Evolutionary conservation across 1,284 basidiomycete genomes (phyloP), one percentile per base, ranked within the genome.

Genomic region (Trichosporon inkin): DNA sequence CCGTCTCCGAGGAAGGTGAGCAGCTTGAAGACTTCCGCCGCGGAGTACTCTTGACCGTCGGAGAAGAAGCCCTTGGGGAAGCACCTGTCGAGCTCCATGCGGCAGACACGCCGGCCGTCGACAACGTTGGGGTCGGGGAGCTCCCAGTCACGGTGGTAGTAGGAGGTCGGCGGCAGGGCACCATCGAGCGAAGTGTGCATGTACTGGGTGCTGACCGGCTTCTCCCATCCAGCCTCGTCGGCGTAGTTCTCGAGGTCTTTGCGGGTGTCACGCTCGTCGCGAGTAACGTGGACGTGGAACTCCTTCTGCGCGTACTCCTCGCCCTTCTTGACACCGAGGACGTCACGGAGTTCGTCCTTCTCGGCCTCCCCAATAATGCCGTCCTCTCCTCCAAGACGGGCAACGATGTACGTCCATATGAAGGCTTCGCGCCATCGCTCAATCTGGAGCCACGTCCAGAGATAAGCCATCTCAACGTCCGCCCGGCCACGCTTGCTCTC

Each of bases 341-440:
- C 58, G 11, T 60, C 37, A 39, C 60, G 64, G 22, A 75, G 19
- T 44, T 67, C 68, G 8, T 65, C 61, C 35, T 67, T 65, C 3
- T 69, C 66, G 0, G 64, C 24, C 5, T 53, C 54, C 17, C 60
- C 68, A 68, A 73, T 72, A 6, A 63, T 53, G 10, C 70, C 74
- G 10, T 68, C 61, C 24, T 53, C 39, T 11, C 69, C 71, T 14
- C 74, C 74, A 8, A 76, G 38, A 20, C 63, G 66, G 4, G 68
- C 73, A 8, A 76, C 72, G 7, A 62, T 64, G 64, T 66, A 76
- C 32, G 55, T 62, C 72, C 72, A 76, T 19, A 76, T 61, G 38
- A 76, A 56, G 0, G 69, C 72, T 61, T 76, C 74, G 28, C 74
- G 61, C 74, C 74, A 76, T 34, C 74, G 65, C 66, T 76, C 74